Base-by-base conservation (phyloP, 2,329 filamentous ascomycete species). In the Trichoderma koningiopsis region DNA sequence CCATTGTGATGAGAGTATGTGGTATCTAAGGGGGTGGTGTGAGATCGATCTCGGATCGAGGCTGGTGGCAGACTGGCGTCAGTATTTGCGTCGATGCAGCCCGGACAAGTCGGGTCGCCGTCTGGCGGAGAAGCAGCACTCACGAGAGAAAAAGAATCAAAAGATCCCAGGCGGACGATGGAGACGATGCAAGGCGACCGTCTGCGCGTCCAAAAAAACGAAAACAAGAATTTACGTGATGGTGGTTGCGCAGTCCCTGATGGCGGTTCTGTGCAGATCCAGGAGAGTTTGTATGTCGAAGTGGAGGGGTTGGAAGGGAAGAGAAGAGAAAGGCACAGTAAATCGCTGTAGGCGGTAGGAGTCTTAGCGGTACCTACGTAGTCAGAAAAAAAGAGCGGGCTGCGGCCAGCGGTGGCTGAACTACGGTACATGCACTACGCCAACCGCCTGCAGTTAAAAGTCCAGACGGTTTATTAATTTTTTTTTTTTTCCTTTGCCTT, bases 1-100 rank as follows among this genome's bases (percentile, higher is more conserved):
- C 92, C 92, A 96, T 96, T 79, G 78, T 81, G 80, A 57, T 79
- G 75, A 74, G 72, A 76, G 72, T 72, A 52, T 71, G 58, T 75
- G 77, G 75, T 68, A 71, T 68, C 57, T 68, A 70, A 68, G 71
- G 63, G 65, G 64, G 40, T 68, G 71, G 65, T 60, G 65, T 27
- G 60, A 62, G 61, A 69, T 69, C 65, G 74, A 78, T 75, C 77
- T 76, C 73, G 67, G 61, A 61, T 60, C 56, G 57, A 61, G 65
- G 70, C 62, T 60, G 68, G 70, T 60, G 68, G 70, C 62, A 53
- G 68, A 49, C 40, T 33, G 19, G 56, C 33, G 61, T 60, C 61
- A 70, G 70, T 64, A 58, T 67, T 59, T 67, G 59, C 31, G 29
- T 59, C 60, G 57, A 65, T 43, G 70, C 66, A 57, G 70, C 58